Conservation (phyloP, 2,329 filamentous ascomycete species). For the Trichoderma sp. region DNA sequence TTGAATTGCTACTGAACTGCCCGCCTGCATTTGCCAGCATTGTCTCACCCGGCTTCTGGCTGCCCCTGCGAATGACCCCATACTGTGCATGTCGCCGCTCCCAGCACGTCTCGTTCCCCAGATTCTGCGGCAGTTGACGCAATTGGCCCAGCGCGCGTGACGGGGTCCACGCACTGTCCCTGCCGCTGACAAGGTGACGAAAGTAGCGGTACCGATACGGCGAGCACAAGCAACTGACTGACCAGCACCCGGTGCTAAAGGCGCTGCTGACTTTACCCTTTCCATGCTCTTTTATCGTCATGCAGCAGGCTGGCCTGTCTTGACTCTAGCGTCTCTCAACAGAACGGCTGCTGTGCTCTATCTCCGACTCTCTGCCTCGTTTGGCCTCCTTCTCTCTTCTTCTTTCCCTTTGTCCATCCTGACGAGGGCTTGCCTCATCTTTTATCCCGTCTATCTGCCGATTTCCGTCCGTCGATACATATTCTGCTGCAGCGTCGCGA, state of each 20-base stretch:
- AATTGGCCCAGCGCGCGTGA: slow-evolving; percentile 27
- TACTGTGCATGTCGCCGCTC: slow-evolving; percentile 2
- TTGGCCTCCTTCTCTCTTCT: background rate
- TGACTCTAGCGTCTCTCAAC: slow-evolving; percentile 23
- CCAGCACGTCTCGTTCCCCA: background rate
- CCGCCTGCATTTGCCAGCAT: background rate
- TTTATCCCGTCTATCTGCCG: background rate
- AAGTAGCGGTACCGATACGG: slow-evolving; percentile 14
- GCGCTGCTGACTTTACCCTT: slow-evolving; percentile 20
- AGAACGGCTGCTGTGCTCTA: slow-evolving; percentile 7
- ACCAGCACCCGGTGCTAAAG: background rate
- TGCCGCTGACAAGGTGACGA: background rate
- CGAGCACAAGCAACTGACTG: background rate
- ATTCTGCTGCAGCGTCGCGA: background rate
- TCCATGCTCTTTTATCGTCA: slow-evolving; percentile 19
- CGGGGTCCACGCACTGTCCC: slow-evolving; percentile 25
- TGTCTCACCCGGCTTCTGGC: slow-evolving; percentile 7
- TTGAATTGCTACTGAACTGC: background rate
- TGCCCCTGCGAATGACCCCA: background rate
- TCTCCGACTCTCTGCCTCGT: background rate
- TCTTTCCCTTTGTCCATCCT: background rate
- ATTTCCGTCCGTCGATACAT: background rate
- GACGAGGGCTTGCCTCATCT: background rate
- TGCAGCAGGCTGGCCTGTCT: slow-evolving; percentile 9
- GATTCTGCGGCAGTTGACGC: slow-evolving; percentile 24